Evolutionary conservation across 2,329 filamentous ascomycete genomes (phyloP), one percentile per base, ranked within the genome.

Genomic region (Colletotrichum nymphaeae): DNA sequence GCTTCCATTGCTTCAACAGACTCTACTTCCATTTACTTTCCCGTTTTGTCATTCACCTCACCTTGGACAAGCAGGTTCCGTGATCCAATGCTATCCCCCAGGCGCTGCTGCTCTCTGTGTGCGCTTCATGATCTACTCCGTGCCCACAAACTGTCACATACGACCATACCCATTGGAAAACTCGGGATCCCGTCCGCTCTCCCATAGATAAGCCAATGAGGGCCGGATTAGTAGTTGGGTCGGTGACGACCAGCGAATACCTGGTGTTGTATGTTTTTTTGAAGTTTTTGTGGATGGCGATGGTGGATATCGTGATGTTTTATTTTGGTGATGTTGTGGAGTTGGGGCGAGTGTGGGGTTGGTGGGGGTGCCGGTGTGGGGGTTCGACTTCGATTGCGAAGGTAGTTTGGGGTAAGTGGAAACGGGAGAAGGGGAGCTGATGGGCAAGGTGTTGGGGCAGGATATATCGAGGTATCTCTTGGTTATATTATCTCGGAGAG

Each of bases 21-120:
- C 7, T 11, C 19, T 3, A 2, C 8, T 11, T 19, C 4, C 4
- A 11, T 49, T 9, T 19, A 0, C 0, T 22, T 9, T 49, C 4
- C 19, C 8, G 7, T 49, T 7, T 1, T 49, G 2, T n/a, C 42
- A 19, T 8, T 19, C 16, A 19, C 6, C 5, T n/a, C 19, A 19
- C 19, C 42, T 49, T 49, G 42, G 7, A 22, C 19, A 19, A 9
- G 42, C 8, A 11, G 42, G 19, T 5, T 49, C 2, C 19, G 42
- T 49, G 7, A 7, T 22, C 19, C 11, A 35, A 12, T 35, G 11
- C 32, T 1, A 32, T 11, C 8, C 30, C 9, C 30, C 30, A 32
- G 30, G 30, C 30, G 9, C 30, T 32, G 9, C 30, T 32, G 30
- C 30, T 32, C 30, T 32, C 9, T 32, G 30, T 32, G 30, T 32